Evolutionary conservation across 2,329 filamentous ascomycete species (phyloP), one percentile per base, ranked within the genome.

Genomic region (Xylariaceae sp.): DNA sequence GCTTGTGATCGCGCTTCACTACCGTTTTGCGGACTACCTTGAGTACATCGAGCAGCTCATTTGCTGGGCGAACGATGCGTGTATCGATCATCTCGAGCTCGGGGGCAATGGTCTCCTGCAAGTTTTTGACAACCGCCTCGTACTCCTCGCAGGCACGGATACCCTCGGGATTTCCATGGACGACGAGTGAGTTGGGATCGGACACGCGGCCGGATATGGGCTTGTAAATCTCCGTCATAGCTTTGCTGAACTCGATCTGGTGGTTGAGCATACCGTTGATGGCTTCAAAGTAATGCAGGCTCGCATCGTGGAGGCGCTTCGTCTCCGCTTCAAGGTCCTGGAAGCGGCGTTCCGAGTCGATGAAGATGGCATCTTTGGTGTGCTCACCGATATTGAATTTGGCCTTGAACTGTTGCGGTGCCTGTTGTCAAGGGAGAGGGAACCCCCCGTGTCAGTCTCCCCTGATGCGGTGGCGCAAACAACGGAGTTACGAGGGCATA

Each of bases 51-150:
- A 96, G 80, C 58, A 99, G 80, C 73, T 99, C 92, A 68, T 95
- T 90, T 9, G 94, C 92, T 2, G 94, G 94, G 62, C 87, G 87
- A 68, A 99, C 92, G 44, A 99, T 85, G 60, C 94, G 83, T 49
- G 81, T 84, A 67, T 99, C 91, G 65, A 99, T 97, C 91, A 97
- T 96, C 70, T 99, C 94, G 62, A 99, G 79, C 74, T 99, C 94
- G 0, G 94, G 94, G 49, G 86, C 81, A 54, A 99, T 76, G 2
- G 89, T 94, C 53, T 89, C 88, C 68, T 96, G 90, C 54, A 99
- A 78, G 58, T 97, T 92, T 63, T 86, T 85, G 59, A 97, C 92
- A 47, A 97, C 88, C 2, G 79, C 78, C 74, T 97, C 90, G 73
- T 99, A 99, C 73, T 99, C 91, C 69, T 97, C 92, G 72, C 94